Conservation (phyloP, 768 basidiomycete species). For the Podaxis mareebaensis region DNA sequence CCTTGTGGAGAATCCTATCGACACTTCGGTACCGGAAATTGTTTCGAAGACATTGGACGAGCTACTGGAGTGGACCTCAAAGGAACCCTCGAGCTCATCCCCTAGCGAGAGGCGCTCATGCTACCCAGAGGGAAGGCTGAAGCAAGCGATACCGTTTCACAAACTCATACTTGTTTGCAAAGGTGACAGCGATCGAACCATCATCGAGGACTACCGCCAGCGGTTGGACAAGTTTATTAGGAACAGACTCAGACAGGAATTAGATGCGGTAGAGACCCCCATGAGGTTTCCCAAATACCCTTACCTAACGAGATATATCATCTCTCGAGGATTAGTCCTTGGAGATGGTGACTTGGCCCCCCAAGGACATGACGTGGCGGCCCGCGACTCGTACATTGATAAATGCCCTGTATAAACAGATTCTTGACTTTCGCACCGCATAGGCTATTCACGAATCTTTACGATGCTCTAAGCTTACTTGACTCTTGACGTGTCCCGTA, state of each 20-base stretch:
- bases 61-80: background rate
- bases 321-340: background rate
- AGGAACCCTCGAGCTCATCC: background rate
- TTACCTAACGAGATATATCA: background rate
- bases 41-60: background rate
- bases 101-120: background rate
- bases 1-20: background rate
- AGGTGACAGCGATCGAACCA: background rate
- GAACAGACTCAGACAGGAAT: background rate
- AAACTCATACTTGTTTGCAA: background rate
- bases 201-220: background rate
- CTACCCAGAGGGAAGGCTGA: background rate
- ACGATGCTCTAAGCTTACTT: too few species aligned
- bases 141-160: background rate
- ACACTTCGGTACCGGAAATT: background rate
- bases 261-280: background rate
- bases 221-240: background rate
- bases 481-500: too few species aligned
- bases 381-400: background rate
- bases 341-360: too few species aligned
- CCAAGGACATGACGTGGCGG: too few species aligned
- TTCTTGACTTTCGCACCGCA: too few species aligned
- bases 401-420: background rate
- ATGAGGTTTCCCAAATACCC: background rate
- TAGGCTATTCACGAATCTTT: too few species aligned